Base-by-base conservation (phyloP, 2,329 filamentous ascomycete species). In the Fusarium sp. region DNA sequence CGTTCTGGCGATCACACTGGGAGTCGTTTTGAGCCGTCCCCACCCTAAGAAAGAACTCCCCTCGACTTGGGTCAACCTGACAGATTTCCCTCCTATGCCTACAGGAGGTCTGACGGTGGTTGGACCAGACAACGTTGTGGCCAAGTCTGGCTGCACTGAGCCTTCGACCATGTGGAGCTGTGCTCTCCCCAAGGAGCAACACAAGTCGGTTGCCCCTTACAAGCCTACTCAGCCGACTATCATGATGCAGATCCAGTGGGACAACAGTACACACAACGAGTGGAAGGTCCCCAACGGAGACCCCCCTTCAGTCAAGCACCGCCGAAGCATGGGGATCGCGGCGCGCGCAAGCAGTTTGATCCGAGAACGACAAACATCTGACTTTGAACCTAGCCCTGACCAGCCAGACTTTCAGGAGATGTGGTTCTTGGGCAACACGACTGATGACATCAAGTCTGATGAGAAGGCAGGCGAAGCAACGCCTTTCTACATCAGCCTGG, bases 111-210 rank as follows among this genome's bases (percentile, higher is more conserved):
- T 94, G 70, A 97, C 94, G 0, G 88, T 98, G 18, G 89, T 93
- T 18, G 93, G 92, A 6, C 90, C 94, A 0, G 89, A 93, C 75
- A 91, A 93, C 59, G 88, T 89, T 0, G 84, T 88, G 2, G 84
- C 89, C n/a, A 88, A 90, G 63, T 89, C 89, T 24, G 90, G 89
- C 8, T 98, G 95, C 76, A 91, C 95, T 5, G 85, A 87, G 9
- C 93, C 93, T 1, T 86, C 90, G 11, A 93, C 93, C 0, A 82
- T 96, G 64, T 98, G 95, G 95, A 97, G 93, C 79, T 98, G 95
- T 81, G 89, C 92, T 13, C 83, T 97, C 18, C 94, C 95, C 3
- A 94, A 94, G 79, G 94, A 95, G 75, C 84, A 94, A 69, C 93
- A 95, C 50, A 83, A 87, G 5, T 87, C 88, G 1, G 89, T 92